Evolutionary conservation across 1,284 basidiomycete species (phyloP).

Genomic region (Moesziomyces antarcticus): DNA sequence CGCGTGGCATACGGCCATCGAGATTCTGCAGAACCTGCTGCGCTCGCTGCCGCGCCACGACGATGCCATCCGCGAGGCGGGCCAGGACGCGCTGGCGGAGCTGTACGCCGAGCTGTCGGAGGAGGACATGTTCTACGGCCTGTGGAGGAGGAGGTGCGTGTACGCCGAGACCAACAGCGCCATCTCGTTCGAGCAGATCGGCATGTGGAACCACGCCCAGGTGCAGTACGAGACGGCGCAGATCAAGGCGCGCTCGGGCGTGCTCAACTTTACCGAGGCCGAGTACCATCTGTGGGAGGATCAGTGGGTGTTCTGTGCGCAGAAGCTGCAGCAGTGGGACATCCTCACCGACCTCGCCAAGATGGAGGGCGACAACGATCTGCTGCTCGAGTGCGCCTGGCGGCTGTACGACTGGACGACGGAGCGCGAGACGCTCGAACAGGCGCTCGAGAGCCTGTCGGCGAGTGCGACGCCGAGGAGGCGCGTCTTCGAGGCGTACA

Average conservation of each 20-base stretch:
- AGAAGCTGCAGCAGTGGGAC: slow-evolving; percentile 98
- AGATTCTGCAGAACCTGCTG: slow-evolving; percentile 84
- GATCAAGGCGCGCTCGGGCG: slow-evolving; percentile 82
- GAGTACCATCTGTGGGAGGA: slow-evolving; percentile 99
- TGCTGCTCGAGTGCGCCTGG: slow-evolving; percentile 96
- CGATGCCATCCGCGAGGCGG: slow-evolving; percentile 80
- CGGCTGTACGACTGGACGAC: slow-evolving; percentile 87
- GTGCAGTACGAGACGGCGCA: slow-evolving; percentile 91
- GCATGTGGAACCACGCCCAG: slow-evolving; percentile 94
- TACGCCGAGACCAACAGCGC: slow-evolving; percentile 92
- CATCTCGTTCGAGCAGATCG: slow-evolving; percentile 94
- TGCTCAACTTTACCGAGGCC: slow-evolving; percentile 89
- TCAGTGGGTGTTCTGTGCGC: slow-evolving; percentile 95
- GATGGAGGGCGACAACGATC: slow-evolving; percentile 88
- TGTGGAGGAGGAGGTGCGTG: slow-evolving; percentile 89
- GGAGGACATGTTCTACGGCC: slow-evolving; percentile 96
- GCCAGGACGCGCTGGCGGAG: slow-evolving; percentile 91
- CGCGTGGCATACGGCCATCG: slow-evolving; percentile 91
- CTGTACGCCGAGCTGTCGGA: slow-evolving; percentile 95
- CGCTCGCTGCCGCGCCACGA: slow-evolving; percentile 77
- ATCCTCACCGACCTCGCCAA: slow-evolving; percentile 81
- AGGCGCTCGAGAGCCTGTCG: slow-evolving; percentile 82
- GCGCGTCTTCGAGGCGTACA: slow-evolving; percentile 94
- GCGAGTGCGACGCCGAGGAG: slow-evolving; percentile 91
- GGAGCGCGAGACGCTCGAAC: slow-evolving; percentile 82